Conservation (phyloP, 495 filamentous ascomycete species). For the Penicillium desertorum region DNA sequence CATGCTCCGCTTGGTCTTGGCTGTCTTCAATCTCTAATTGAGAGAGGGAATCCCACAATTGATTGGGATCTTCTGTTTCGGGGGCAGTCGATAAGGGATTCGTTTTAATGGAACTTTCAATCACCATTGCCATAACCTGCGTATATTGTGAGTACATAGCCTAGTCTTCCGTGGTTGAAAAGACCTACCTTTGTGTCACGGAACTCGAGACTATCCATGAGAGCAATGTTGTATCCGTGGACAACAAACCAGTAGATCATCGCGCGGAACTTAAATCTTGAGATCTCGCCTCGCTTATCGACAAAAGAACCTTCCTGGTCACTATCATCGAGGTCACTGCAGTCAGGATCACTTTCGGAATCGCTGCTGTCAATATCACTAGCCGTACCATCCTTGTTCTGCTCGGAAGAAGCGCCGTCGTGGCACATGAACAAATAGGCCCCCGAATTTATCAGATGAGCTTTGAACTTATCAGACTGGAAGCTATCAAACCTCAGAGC, state of each 20-base stretch:
- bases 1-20: neutral
- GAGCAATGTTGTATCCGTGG: constrained; percentile 54
- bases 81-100: neutral
- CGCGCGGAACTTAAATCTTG: constrained; percentile 34
- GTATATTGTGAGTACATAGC: neutral
- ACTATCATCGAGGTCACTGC: neutral
- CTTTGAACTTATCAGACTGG: constrained; percentile 44
- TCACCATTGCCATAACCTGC: constrained; percentile 45
- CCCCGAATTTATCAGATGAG: constrained; percentile 51
- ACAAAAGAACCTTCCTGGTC: neutral
- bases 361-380: neutral
- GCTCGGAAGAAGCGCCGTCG: constrained; percentile 46
- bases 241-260: constrained; percentile 52
- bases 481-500: constrained; percentile 44
- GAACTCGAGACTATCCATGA: constrained; percentile 60
- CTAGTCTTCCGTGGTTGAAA: neutral
- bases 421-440: constrained; percentile 71
- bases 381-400: constrained; percentile 5
- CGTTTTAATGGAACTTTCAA: constrained; percentile 32
- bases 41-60: neutral
- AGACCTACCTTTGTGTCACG: constrained; percentile 56
- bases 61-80: neutral
- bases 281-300: neutral
- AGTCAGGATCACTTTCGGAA: neutral
- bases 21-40: neutral